Conservation (phyloP, 2,329 filamentous ascomycete species). For the Alternaria arborescens region DNA sequence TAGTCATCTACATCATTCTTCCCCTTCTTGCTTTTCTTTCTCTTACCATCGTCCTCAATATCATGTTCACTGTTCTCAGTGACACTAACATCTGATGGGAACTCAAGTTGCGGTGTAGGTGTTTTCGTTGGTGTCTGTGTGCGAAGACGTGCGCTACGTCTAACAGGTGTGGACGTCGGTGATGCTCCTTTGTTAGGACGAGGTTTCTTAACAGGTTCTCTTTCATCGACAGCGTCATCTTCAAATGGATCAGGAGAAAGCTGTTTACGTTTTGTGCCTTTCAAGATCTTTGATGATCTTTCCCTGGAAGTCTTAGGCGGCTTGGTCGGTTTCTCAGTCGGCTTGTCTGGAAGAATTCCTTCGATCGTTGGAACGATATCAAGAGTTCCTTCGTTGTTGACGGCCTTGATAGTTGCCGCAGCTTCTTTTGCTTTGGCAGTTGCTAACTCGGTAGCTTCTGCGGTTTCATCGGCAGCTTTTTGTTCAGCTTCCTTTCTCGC, state of each 20-base stretch:
- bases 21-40: not conserved
- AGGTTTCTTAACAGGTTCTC: not conserved
- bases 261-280: not conserved
- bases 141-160: not conserved
- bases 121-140: not conserved
- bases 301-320: not conserved
- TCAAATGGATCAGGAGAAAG: not conserved
- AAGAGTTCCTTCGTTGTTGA: not conserved
- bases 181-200: not conserved
- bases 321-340: not conserved
- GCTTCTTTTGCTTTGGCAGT: not conserved
- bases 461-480: not conserved
- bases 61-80: not conserved
- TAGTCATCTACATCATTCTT: not conserved
- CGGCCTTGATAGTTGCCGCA: not conserved
- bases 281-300: not conserved
- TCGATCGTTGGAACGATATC: not conserved
- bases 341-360: not conserved
- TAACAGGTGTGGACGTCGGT: not conserved
- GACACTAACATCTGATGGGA: not conserved
- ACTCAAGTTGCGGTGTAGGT: not conserved
- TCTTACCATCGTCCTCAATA: not conserved
- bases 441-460: not conserved
- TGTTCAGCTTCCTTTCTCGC: not conserved
- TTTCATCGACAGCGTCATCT: not conserved